Evolutionary conservation across 441 rosid genomes (phyloP).

Genomic region (Macaranga tanarius): DNA sequence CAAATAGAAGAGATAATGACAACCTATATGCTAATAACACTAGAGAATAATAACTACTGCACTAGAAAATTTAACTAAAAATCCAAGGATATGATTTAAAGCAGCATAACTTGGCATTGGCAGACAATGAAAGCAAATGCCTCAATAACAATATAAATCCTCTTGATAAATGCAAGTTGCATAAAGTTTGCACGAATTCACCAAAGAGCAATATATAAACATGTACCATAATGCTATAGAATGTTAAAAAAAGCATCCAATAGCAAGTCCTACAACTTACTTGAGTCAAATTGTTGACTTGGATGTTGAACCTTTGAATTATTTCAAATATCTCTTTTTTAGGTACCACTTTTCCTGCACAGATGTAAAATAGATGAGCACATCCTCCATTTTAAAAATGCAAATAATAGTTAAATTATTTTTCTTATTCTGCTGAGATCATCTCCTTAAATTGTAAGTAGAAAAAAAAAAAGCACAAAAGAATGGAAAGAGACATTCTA

Average conservation of each 20-base stretch:
- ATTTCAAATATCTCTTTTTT: conserved; percentile 67
- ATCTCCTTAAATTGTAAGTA: background rate
- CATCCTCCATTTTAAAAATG: background rate
- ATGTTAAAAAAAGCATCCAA: background rate
- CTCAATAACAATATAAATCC: background rate
- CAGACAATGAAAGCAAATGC: background rate
- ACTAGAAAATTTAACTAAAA: background rate
- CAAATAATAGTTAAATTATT: background rate
- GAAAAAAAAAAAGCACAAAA: background rate
- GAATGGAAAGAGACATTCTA: background rate
- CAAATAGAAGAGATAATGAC: background rate
- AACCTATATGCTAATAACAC: background rate
- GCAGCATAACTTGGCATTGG: background rate
- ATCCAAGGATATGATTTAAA: background rate
- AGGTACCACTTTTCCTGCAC: conserved; percentile 52
- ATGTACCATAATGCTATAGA: background rate
- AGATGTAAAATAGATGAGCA: conserved; percentile 5
- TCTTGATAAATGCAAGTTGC: background rate
- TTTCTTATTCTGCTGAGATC: background rate
- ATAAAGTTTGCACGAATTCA: background rate
- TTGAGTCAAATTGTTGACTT: conserved; percentile 95
- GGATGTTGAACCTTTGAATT: conserved; percentile 79
- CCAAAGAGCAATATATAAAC: background rate
- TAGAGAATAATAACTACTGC: background rate
- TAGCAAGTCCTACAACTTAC: conserved; percentile 44